These are phyloP conservation scores for Helichrysum umbraculigerum DNA, from an alignment of 129 eudicot species.

Conservation along the genomic window DNA sequence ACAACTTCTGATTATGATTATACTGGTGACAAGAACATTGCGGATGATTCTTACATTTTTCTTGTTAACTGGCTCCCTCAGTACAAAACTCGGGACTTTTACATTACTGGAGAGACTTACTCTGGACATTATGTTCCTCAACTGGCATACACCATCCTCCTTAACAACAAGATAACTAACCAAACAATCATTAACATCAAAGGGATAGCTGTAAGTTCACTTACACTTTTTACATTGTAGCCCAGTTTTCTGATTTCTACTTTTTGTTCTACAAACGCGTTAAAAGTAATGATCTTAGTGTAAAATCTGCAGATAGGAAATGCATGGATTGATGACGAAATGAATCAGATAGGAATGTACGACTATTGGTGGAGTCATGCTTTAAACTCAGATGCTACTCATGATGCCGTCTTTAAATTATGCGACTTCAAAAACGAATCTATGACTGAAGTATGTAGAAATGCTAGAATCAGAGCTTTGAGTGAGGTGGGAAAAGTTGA, in stretches of 20 bases:
- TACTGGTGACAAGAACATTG: no score
- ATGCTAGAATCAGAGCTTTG: background rate
- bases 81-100: no score
- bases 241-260: background rate
- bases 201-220: no score
- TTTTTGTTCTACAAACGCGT: background rate
- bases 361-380: conserved; percentile 47
- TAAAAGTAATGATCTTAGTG: background rate
- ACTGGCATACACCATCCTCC: no score
- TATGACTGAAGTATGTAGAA: conserved; percentile 14
- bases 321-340: conserved; percentile 42
- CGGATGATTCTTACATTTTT: no score
- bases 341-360: conserved; percentile 20
- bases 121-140: no score
- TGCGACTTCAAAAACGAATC: conserved; percentile 22
- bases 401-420: conserved; percentile 20
- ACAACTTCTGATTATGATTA: no score
- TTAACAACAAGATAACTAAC: no score
- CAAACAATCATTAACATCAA: no score
- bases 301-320: conserved; percentile 39
- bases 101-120: no score
- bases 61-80: no score
- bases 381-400: conserved; percentile 37
- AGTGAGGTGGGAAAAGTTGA: conserved; percentile 26
- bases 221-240: background rate